Evolutionary conservation across 805 yeast species (phyloP).

Genomic region (Saccharomycopsis fibuligera): DNA sequence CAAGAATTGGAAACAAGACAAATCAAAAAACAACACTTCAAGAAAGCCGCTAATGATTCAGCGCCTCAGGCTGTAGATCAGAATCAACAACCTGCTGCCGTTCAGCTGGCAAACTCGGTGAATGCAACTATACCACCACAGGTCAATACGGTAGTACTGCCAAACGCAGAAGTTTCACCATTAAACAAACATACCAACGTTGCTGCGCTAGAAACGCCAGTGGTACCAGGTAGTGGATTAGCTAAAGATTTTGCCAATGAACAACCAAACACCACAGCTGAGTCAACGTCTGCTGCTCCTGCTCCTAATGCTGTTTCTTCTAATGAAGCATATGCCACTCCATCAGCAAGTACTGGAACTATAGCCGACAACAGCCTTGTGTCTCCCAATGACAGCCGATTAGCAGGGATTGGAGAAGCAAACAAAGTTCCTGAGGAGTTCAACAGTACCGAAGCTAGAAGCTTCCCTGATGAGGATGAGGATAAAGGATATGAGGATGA

Average conservation of each 20-base stretch:
- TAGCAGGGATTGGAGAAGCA: too few species aligned
- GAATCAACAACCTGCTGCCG: slow-evolving; percentile 1
- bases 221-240: too few species aligned
- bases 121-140: too few species aligned
- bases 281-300: not conserved
- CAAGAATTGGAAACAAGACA: slow-evolving; percentile 32
- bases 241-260: too few species aligned
- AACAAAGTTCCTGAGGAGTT: too few species aligned
- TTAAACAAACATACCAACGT: not conserved
- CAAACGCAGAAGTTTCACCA: not conserved
- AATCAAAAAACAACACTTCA: slow-evolving; percentile 29
- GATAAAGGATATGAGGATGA: slow-evolving; percentile 11
- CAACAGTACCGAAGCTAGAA: too few species aligned
- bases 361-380: not conserved
- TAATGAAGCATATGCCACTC: not conserved
- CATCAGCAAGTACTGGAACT: not conserved
- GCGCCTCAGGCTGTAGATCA: slow-evolving; percentile 35
- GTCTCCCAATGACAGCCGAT: too few species aligned
- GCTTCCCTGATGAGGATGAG: too few species aligned
- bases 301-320: not conserved
- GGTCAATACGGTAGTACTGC: not conserved
- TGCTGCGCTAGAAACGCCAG: too few species aligned
- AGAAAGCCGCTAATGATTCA: slow-evolving; percentile 26
- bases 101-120: not conserved
- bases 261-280: too few species aligned